A percentile compares a stretch with the other conserved stretches of the same genome.
Evolutionary conservation across 495 filamentous ascomycete genomes (phyloP).

Genomic region (Achaetomiella virescens): DNA sequence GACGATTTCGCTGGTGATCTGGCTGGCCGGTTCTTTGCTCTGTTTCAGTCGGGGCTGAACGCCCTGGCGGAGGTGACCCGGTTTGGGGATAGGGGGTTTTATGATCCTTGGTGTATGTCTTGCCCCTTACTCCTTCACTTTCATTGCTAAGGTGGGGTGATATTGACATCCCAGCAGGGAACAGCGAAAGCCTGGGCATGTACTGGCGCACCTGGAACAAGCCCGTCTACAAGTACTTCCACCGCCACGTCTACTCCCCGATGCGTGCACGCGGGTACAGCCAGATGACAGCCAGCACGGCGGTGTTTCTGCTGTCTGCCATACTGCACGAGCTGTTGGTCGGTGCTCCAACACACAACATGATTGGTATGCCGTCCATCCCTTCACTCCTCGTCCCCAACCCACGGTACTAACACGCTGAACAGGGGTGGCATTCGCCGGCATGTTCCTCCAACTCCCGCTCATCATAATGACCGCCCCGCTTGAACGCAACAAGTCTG

Average conservation of each 20-base stretch:
- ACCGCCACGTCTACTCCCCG: constrained; percentile 81
- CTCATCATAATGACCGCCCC: constrained; percentile 74
- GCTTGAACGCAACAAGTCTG: constrained; percentile 69
- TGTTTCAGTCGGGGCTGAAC: constrained; percentile 88
- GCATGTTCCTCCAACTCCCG: constrained; percentile 90
- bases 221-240: constrained; percentile 94
- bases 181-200: constrained; percentile 70
- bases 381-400: background rate
- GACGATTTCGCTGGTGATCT: constrained; percentile 88
- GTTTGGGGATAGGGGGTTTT: constrained; percentile 92
- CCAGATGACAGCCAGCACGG: constrained; percentile 56
- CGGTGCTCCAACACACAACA: constrained; percentile 90
- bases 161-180: too few species aligned
- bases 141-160: too few species aligned
- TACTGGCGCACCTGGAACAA: constrained; percentile 99
- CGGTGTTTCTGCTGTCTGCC: constrained; percentile 81
- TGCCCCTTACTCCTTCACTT: background rate
- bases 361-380: constrained; percentile 59
- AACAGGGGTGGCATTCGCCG: constrained; percentile 78
- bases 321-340: constrained; percentile 88
- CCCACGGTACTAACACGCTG: background rate
- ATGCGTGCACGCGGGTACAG: constrained; percentile 76
- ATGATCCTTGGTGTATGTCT: constrained; percentile 77
- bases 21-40: constrained; percentile 92
- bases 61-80: constrained; percentile 82